Percentiles rank a stretch among this genome's conserved stretches.
Conservation (phyloP, 2,329 filamentous ascomycete species). For the Penicillium corylophilum region DNA sequence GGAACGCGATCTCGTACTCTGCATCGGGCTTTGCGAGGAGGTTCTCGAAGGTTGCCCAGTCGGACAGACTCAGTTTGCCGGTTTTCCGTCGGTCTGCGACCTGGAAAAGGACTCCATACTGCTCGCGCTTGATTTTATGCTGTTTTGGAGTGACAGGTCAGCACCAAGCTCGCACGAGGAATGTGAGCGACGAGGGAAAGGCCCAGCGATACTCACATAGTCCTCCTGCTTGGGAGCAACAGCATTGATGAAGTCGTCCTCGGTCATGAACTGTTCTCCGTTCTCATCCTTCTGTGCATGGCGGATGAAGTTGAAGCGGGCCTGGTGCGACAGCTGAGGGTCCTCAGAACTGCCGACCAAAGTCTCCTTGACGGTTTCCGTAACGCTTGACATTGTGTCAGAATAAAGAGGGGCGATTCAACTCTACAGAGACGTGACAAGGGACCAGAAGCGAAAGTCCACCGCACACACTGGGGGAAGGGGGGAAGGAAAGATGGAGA, state of each 20-base stretch:
- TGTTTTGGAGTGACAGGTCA: slow-evolving; percentile 41
- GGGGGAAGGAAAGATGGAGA: slow-evolving; percentile 13
- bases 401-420: slow-evolving; percentile 1
- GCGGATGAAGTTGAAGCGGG: slow-evolving; percentile 71
- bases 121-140: slow-evolving; percentile 97
- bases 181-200: background rate
- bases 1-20: slow-evolving; percentile 98
- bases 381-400: slow-evolving; percentile 52
- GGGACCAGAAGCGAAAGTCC: slow-evolving; percentile 10
- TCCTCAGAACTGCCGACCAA: slow-evolving; percentile 64
- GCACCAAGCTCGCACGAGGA: slow-evolving; percentile 1
- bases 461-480: slow-evolving; percentile 17
- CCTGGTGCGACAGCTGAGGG: slow-evolving; percentile 68
- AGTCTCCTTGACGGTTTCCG: slow-evolving; percentile 74
- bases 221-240: slow-evolving; percentile 84
- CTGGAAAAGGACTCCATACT: slow-evolving; percentile 89
- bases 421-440: background rate
- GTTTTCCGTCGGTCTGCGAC: slow-evolving; percentile 78
- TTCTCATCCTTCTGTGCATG: slow-evolving; percentile 73
- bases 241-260: slow-evolving; percentile 86
- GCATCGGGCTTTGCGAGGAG: slow-evolving; percentile 90
- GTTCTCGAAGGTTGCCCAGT: slow-evolving; percentile 94
- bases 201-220: slow-evolving; percentile 66
- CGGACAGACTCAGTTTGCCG: slow-evolving; percentile 73
- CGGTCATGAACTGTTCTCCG: slow-evolving; percentile 76